phyloP scores from a whole-genome alignment of 306 rosid species.

The Dalbergia cultrata region DNA sequence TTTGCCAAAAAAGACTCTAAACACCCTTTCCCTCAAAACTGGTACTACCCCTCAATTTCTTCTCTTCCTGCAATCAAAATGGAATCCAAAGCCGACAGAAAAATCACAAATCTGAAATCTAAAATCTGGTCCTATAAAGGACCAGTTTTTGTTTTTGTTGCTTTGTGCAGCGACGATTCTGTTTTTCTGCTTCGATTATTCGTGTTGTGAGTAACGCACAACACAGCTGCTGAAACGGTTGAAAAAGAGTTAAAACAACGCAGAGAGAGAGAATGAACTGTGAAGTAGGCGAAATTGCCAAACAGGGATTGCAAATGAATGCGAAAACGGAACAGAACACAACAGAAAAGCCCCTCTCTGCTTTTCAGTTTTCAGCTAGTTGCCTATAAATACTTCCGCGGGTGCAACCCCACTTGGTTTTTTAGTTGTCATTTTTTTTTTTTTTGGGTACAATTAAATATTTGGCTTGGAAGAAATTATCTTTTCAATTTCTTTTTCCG shows the following conservation, averaged over 20 bases:
- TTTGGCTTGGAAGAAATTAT: not conserved
- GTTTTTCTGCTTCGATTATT: not conserved
- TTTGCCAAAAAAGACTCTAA: not conserved
- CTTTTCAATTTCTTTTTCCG: not conserved
- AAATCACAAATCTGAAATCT: not conserved
- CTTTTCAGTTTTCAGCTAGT: not conserved
- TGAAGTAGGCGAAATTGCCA: not conserved
- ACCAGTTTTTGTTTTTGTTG: not conserved
- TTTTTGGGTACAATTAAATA: too few relatives aligned
- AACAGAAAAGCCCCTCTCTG: too few relatives aligned
- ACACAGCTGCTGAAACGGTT: constrained; percentile 11
- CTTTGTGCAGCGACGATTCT: not conserved
- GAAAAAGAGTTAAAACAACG: not conserved
- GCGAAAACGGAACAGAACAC: not conserved
- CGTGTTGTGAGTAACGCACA: not conserved
- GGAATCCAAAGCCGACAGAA: not conserved
- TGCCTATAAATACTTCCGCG: constrained; percentile 1
- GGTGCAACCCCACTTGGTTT: not conserved
- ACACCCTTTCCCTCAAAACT: too few relatives aligned
- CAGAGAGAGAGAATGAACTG: not conserved
- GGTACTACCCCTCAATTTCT: too few relatives aligned
- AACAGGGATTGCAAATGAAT: not conserved
- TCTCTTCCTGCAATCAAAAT: not conserved
- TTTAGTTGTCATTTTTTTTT: too few relatives aligned
- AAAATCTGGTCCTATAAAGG: not conserved